phyloP scores from a whole-genome alignment of 2,329 filamentous ascomycete genomes.

The Sporothrix schenckii region DNA sequence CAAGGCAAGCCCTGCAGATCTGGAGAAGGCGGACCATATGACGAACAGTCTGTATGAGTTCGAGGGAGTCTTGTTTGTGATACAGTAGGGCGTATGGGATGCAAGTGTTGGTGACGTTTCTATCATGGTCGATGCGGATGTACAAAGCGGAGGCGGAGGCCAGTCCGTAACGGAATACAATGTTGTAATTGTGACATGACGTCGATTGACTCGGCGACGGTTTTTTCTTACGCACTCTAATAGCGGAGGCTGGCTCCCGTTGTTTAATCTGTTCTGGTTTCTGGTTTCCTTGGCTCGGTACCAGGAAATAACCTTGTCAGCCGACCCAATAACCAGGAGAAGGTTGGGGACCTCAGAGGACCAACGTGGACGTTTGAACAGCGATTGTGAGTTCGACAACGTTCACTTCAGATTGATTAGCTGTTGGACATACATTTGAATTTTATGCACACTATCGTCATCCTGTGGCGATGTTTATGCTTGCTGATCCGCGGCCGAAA shows the following conservation, averaged over 20 bases:
- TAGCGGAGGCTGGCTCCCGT: neutral
- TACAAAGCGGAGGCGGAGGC: no score
- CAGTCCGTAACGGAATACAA: no score
- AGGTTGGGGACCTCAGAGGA: neutral
- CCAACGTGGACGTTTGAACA: neutral
- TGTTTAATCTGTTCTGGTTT: neutral
- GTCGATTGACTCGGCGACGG: no score
- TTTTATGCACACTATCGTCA: conserved; percentile 5
- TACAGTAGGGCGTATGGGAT: neutral
- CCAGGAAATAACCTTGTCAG: neutral
- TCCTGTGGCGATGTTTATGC: conserved; percentile 20
- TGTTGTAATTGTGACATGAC: no score
- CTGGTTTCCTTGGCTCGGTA: conserved; percentile 18
- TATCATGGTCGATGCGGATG: neutral
- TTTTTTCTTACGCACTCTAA: no score
- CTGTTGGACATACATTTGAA: neutral
- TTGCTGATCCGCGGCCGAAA: neutral
- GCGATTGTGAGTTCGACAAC: neutral
- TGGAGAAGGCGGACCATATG: neutral
- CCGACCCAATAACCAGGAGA: conserved; percentile 11
- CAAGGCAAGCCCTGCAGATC: neutral
- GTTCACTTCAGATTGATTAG: neutral
- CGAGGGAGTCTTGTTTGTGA: neutral
- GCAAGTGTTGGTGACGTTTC: neutral
- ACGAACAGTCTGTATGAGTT: neutral